Conservation (phyloP, 169 alveolate species). For the Amoebophrya sp. region DNA sequence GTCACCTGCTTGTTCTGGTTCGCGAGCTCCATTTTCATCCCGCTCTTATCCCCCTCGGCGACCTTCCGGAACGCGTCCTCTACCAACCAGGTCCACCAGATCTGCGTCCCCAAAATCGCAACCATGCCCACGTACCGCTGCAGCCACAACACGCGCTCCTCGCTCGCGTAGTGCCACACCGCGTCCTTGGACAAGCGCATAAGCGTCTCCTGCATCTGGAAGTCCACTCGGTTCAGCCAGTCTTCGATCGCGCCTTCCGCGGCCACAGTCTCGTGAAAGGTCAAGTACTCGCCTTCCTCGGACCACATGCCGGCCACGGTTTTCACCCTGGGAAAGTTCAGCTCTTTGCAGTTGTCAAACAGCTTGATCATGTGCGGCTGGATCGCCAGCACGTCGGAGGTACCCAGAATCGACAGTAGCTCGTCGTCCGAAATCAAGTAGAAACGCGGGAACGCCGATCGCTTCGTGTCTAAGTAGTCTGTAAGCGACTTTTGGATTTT, state of each 20-base stretch:
- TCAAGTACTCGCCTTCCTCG: conserved; percentile 80
- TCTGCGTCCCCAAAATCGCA: conserved; percentile 74
- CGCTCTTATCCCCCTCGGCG: conserved; percentile 84
- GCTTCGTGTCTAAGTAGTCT: conserved; percentile 81
- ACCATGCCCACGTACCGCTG: conserved; percentile 78
- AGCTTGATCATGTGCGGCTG: conserved; percentile 86
- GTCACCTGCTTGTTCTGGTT: conserved; percentile 68
- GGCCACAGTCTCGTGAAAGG: conserved; percentile 69
- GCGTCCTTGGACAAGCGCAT: conserved; percentile 63
- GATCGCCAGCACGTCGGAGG: conserved; percentile 70
- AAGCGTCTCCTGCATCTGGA: conserved; percentile 77
- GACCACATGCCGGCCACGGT: conserved; percentile 73
- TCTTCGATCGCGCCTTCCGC: conserved; percentile 85
- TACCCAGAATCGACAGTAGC: conserved; percentile 81
- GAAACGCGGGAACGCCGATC: conserved; percentile 75
- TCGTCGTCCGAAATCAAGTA: conserved; percentile 88
- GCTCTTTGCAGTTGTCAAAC: conserved; percentile 84
- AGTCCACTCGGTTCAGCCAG: conserved; percentile 84
- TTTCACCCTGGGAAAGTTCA: conserved; percentile 52
- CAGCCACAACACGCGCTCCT: conserved; percentile 62
- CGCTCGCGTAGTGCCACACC: neutral
- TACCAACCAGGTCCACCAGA: conserved; percentile 91
- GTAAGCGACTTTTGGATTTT: conserved; percentile 40
- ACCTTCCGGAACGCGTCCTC: conserved; percentile 86
- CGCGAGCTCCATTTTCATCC: conserved; percentile 77